phyloP scores from a whole-genome alignment of 2,329 filamentous ascomycete species.

The Fusarium lateritium region DNA sequence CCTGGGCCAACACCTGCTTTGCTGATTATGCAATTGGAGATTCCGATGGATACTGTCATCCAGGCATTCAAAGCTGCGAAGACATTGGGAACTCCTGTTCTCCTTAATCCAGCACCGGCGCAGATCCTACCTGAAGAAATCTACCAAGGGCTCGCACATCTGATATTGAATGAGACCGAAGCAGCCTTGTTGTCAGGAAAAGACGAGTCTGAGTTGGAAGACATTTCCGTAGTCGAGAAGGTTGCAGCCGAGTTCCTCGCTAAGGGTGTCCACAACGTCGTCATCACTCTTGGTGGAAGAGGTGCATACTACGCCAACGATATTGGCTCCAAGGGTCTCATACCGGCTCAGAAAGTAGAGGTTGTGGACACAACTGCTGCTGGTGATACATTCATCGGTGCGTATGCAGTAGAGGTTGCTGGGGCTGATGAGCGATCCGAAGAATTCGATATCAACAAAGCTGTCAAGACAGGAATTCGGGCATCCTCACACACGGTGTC shows the following conservation, averaged over 20 bases:
- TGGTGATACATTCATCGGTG: conserved; percentile 93
- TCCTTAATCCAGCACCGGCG: conserved; percentile 90
- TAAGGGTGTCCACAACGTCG: conserved; percentile 80
- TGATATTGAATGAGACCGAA: conserved; percentile 94
- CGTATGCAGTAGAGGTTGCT: conserved; percentile 71
- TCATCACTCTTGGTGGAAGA: conserved; percentile 86
- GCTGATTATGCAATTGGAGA: conserved; percentile 83
- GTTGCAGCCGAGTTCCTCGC: conserved; percentile 74
- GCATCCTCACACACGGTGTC: conserved; percentile 22
- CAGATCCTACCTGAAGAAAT: conserved; percentile 75
- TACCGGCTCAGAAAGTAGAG: conserved; percentile 76
- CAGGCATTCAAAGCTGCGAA: conserved; percentile 69
- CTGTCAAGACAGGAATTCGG: conserved; percentile 9
- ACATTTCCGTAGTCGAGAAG: conserved; percentile 58
- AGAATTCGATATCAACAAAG: conserved; percentile 16
- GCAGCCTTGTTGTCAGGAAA: conserved; percentile 78
- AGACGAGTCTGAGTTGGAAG: conserved; percentile 64
- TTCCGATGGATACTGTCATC: conserved; percentile 76
- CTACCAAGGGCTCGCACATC: conserved; percentile 78
- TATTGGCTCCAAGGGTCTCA: conserved; percentile 59
- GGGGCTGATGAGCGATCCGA: neutral
- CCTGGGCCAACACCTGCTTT: conserved; percentile 67
- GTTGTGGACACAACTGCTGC: conserved; percentile 96
- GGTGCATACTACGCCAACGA: conserved; percentile 77
- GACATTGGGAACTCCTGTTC: conserved; percentile 68